Evolutionary conservation across 2,329 filamentous ascomycete species (phyloP).

Genomic region (Juglanconis sp.): DNA sequence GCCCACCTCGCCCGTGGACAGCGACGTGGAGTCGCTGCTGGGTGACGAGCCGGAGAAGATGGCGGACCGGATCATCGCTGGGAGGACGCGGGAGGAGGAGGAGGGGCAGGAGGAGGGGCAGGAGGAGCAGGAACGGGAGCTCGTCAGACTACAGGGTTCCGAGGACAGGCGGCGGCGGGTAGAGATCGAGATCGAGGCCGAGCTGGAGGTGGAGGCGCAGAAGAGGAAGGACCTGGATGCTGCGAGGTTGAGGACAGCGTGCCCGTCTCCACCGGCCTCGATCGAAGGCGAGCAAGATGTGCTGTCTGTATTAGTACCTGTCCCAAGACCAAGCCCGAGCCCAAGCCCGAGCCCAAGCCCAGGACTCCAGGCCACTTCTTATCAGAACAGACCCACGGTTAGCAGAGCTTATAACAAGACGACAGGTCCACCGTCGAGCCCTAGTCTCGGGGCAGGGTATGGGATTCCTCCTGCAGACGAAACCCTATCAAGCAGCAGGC

Average conservation of each 20-base stretch:
- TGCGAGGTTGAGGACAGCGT: slow-evolving; percentile 10
- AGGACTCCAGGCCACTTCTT: background rate
- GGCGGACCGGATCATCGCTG: slow-evolving; percentile 24
- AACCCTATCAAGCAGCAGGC: too few species aligned
- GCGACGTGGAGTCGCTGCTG: slow-evolving; percentile 26
- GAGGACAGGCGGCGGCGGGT: background rate
- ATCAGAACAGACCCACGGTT: background rate
- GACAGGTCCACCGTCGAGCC: too few species aligned
- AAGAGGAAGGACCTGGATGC: background rate
- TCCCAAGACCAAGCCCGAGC: background rate
- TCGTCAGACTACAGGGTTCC: background rate
- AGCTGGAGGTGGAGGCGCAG: background rate
- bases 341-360: background rate
- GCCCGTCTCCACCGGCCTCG: slow-evolving; percentile 35
- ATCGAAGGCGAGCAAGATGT: slow-evolving; percentile 20
- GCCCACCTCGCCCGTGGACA: slow-evolving; percentile 26
- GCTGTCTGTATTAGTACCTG: background rate
- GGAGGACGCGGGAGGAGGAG: slow-evolving; percentile 23
- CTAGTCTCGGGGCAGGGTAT: too few species aligned
- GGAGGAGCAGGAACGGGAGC: too few species aligned
- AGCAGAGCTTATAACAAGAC: too few species aligned
- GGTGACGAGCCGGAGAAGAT: slow-evolving; percentile 29
- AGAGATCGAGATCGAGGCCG: background rate
- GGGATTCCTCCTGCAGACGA: too few species aligned
- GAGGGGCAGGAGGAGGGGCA: slow-evolving; percentile 17